Conservation (phyloP, 371 early-diverging fungal genomes). For the Syncephalastrum racemosum region DNA sequence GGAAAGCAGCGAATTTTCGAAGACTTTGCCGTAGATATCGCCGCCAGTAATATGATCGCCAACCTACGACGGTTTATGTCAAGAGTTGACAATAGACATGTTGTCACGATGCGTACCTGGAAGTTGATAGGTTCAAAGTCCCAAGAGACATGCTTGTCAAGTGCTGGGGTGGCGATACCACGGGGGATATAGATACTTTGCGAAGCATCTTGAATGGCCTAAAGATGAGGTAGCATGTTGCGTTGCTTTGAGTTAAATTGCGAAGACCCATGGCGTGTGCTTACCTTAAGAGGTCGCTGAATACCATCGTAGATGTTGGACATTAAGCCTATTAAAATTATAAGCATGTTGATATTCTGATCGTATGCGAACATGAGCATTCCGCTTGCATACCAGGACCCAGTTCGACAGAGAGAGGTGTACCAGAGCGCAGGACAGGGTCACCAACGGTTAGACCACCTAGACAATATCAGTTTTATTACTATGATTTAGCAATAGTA, state of each 20-base stretch:
- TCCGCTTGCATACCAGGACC: constrained; percentile 84
- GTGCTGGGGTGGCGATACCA: constrained; percentile 96
- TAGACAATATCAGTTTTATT: constrained; percentile 17
- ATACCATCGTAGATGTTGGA: constrained; percentile 99
- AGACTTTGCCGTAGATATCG: constrained; percentile 96
- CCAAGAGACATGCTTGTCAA: constrained; percentile 93
- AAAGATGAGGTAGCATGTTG: constrained; percentile 1
- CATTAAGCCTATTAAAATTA: constrained; percentile 72
- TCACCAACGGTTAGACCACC: constrained; percentile 99
- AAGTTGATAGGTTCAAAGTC: constrained; percentile 94
- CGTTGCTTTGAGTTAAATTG: constrained; percentile 10
- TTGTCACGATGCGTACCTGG: constrained; percentile 47
- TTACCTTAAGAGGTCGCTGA: constrained; percentile 96
- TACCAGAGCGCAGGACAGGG: constrained; percentile 96
- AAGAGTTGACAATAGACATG: neutral
- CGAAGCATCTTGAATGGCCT: constrained; percentile 92
- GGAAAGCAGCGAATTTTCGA: constrained; percentile 95
- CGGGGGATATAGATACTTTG: constrained; percentile 99
- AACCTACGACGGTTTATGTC: constrained; percentile 46
- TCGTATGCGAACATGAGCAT: neutral
- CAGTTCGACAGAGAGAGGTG: constrained; percentile 99
- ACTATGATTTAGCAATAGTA: constrained; percentile 7
- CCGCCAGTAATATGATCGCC: constrained; percentile 98
- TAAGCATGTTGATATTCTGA: constrained; percentile 8
- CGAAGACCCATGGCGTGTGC: neutral